A percentile compares a stretch with the other conserved stretches of the same genome.
Conservation (phyloP, 805 yeast species). For the Diddensiella caesifluorescens region DNA sequence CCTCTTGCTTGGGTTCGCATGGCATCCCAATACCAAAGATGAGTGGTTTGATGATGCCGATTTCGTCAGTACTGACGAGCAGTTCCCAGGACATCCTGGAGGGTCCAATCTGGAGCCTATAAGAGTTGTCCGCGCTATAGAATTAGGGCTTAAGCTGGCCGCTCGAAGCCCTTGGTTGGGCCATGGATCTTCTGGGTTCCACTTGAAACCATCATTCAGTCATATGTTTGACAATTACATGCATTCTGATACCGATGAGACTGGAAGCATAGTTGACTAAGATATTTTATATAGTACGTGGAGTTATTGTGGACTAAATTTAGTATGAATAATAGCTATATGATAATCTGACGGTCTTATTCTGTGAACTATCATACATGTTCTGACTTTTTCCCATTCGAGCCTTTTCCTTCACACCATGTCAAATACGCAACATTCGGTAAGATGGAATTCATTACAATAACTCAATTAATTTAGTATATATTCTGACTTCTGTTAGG, state of each 20-base stretch:
- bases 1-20: conserved; percentile 18
- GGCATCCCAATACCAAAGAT: conserved; percentile 14
- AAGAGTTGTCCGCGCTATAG: conserved; percentile 15
- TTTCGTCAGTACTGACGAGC: conserved; percentile 16
- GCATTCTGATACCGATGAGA: conserved; percentile 1
- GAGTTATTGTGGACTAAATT: no score
- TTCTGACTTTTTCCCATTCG: no score
- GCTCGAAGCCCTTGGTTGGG: conserved; percentile 6
- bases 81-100: conserved; percentile 20
- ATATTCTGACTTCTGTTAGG: no score
- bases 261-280: not conserved
- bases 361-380: no score
- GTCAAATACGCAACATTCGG: no score
- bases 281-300: not conserved
- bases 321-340: no score
- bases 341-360: no score
- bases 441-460: no score
- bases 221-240: conserved; percentile 2
- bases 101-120: conserved; percentile 7
- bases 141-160: conserved; percentile 15
- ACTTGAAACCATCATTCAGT: conserved; percentile 1
- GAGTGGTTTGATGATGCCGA: conserved; percentile 7
- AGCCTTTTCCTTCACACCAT: no score
- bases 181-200: conserved; percentile 5
- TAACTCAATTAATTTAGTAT: no score